These are phyloP conservation scores for Scutellaria minor DNA, from an alignment of 257 asterid genomes.

Conservation along the genomic window DNA sequence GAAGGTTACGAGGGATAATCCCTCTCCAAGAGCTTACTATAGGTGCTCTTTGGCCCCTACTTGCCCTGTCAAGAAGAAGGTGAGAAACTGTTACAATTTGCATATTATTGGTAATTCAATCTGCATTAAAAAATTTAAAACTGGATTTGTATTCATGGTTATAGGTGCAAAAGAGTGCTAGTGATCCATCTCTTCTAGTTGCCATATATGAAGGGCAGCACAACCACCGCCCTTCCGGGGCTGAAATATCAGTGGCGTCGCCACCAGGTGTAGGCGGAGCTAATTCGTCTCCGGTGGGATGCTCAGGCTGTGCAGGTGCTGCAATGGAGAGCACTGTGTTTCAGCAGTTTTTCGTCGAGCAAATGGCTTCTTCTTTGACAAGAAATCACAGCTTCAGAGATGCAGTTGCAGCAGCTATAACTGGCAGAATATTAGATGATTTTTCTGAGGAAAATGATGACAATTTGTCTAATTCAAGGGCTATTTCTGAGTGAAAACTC, in stretches of 20 bases:
- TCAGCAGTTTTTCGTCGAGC: conserved; percentile 54
- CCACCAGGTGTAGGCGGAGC: conserved; percentile 29
- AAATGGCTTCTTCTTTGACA: conserved; percentile 71
- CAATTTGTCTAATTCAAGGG: conserved; percentile 30
- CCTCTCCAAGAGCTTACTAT: conserved; percentile 87
- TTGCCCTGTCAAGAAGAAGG: conserved; percentile 91
- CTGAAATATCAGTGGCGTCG: conserved; percentile 28
- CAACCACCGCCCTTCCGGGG: conserved; percentile 56
- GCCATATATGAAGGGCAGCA: conserved; percentile 81
- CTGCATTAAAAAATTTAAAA: not conserved
- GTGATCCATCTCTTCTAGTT: conserved; percentile 64
- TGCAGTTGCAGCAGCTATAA: conserved; percentile 71
- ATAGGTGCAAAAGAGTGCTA: conserved; percentile 76
- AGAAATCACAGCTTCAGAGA: conserved; percentile 68
- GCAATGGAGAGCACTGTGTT: conserved; percentile 34
- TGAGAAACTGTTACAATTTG: conserved; percentile 22
- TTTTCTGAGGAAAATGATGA: conserved; percentile 39
- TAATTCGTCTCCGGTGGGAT: conserved; percentile 33
- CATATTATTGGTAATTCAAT: not conserved
- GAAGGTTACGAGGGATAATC: conserved; percentile 83
- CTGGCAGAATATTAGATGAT: conserved; percentile 61
- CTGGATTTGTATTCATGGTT: not conserved
- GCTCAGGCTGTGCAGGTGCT: conserved; percentile 35
- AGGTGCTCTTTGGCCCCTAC: conserved; percentile 76
- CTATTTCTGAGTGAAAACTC: not conserved